These are phyloP conservation scores for Gossypium lobatum DNA, from an alignment of 441 rosid genomes.

Conservation along the genomic window DNA sequence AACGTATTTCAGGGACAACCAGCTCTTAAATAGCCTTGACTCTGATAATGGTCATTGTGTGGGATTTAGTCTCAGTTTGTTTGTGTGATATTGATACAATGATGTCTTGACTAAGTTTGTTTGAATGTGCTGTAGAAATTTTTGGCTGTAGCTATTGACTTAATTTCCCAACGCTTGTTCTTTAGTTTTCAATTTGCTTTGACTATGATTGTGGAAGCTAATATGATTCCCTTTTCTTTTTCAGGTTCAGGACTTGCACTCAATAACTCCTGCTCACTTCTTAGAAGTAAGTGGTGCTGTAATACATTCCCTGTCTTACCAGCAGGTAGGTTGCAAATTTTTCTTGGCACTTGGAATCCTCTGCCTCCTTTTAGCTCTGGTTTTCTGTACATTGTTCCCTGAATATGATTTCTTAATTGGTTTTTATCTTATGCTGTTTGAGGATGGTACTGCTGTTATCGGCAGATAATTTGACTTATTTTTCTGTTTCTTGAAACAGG, in stretches of 20 bases:
- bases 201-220: conserved; percentile 10
- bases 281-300: conserved; percentile 96
- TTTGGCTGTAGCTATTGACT: background rate
- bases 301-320: conserved; percentile 92
- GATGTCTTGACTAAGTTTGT: background rate
- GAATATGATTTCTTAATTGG: background rate
- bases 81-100: background rate
- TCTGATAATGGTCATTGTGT: background rate
- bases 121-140: background rate
- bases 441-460: conserved; percentile 15
- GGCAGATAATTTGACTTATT: conserved; percentile 16
- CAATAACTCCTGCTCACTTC: conserved; percentile 80
- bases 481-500: conserved; percentile 47
- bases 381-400: background rate
- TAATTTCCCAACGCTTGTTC: conserved; percentile 10
- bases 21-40: background rate
- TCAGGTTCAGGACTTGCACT: conserved; percentile 96
- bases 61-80: conserved; percentile 4
- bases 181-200: conserved; percentile 14
- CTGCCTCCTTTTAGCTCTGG: background rate
- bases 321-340: conserved; percentile 57
- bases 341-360: conserved; percentile 8
- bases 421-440: conserved; percentile 11
- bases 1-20: background rate
- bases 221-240: conserved; percentile 12